Percentiles rank a stretch among this genome's conserved stretches.
phyloP scores from a whole-genome alignment of 352 stramenopile genomes.

The Pythium myriotylum region DNA sequence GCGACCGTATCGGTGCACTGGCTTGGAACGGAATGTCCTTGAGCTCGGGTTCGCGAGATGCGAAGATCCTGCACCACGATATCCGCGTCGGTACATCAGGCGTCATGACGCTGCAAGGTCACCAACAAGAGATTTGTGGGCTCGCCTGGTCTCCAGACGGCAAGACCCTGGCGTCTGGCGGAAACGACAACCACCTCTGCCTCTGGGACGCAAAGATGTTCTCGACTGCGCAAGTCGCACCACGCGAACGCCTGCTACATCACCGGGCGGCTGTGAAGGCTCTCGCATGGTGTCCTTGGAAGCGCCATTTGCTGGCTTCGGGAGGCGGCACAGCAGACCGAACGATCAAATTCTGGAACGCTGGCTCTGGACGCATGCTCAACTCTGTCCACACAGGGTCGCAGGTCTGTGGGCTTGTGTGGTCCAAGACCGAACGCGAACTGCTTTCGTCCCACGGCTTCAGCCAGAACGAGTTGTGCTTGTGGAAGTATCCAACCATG shows the following conservation, averaged over 20 bases:
- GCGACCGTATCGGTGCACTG: conserved; percentile 87
- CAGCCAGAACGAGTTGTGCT: conserved; percentile 92
- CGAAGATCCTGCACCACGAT: conserved; percentile 80
- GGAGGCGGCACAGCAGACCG: conserved; percentile 95
- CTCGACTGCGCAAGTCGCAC: conserved; percentile 1
- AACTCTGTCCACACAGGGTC: conserved; percentile 95
- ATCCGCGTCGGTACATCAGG: conserved; percentile 20
- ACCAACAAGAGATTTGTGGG: conserved; percentile 96
- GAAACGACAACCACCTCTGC: conserved; percentile 95
- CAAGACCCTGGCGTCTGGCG: conserved; percentile 91
- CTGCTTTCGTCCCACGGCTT: conserved; percentile 96
- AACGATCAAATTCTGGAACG: conserved; percentile 98
- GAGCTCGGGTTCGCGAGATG: conserved; percentile 90
- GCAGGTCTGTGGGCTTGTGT: conserved; percentile 94
- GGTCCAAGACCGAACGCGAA: conserved; percentile 84
- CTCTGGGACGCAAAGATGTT: conserved; percentile 89
- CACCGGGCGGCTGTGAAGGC: conserved; percentile 96
- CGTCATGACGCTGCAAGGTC: conserved; percentile 47
- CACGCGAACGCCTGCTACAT: conserved; percentile 73
- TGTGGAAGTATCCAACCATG: conserved; percentile 97
- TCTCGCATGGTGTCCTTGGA: conserved; percentile 96
- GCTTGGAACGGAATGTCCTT: conserved; percentile 92
- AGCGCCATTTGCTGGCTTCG: conserved; percentile 93
- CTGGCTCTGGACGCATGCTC: conserved; percentile 71
- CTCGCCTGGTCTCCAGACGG: conserved; percentile 95